A percentile compares a stretch with the other conserved stretches of the same genome.
Evolutionary conservation across 139 green algal genomes (phyloP).

Genomic region (Yamagishiella unicocca): DNA sequence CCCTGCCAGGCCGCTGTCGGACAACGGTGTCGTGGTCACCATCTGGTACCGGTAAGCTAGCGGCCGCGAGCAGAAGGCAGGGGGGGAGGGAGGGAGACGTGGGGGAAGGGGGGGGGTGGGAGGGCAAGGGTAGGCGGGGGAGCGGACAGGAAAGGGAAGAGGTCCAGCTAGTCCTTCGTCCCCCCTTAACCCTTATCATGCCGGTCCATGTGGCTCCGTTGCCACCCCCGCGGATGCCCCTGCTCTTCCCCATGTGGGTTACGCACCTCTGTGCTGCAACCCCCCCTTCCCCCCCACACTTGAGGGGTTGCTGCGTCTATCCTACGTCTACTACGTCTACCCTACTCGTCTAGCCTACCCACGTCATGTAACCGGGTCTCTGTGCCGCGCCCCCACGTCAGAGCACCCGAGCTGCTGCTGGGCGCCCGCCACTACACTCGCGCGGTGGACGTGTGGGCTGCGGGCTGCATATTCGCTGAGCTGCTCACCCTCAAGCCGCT

Average conservation of each 20-base stretch:
- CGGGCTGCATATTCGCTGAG: constrained; percentile 89
- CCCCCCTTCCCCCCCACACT: neutral
- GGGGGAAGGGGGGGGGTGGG: neutral
- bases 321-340: neutral
- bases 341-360: neutral
- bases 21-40: constrained; percentile 88
- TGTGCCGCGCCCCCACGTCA: neutral
- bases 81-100: neutral
- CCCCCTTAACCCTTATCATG: neutral
- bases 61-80: too few relatives aligned
- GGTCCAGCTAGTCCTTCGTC: too few relatives aligned
- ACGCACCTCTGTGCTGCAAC: too few relatives aligned
- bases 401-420: constrained; percentile 84
- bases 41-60: constrained; percentile 88
- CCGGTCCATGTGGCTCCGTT: neutral
- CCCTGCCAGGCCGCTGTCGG: constrained; percentile 67
- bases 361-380: too few relatives aligned
- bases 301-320: neutral
- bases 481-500: constrained; percentile 79
- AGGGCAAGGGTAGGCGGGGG: neutral
- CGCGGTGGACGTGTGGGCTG: constrained; percentile 83
- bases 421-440: constrained; percentile 80
- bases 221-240: neutral
- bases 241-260: neutral
- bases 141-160: too few relatives aligned